phyloP scores from a whole-genome alignment of 257 asterid species.

The Nyctanthes arbortristis region DNA sequence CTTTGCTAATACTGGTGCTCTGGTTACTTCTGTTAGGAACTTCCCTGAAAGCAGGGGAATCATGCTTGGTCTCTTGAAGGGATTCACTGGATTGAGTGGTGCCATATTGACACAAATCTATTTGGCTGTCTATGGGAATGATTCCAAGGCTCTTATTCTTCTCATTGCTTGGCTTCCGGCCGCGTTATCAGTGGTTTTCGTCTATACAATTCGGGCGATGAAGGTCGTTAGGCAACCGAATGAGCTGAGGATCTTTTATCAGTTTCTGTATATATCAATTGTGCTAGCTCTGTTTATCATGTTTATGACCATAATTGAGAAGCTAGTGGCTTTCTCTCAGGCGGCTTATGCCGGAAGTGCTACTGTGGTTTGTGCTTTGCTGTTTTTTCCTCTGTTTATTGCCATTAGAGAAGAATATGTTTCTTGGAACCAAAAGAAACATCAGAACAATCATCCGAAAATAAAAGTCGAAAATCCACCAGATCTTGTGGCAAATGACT shows the following conservation, averaged over 20 bases:
- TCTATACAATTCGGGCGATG: constrained; percentile 74
- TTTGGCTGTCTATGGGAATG: constrained; percentile 74
- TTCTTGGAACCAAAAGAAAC: constrained; percentile 32
- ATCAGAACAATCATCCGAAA: constrained; percentile 22
- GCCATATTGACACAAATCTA: constrained; percentile 79
- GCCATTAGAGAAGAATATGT: constrained; percentile 53
- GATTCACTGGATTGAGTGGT: constrained; percentile 82
- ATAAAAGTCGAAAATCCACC: constrained; percentile 21
- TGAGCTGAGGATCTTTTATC: constrained; percentile 54
- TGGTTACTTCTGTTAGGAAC: constrained; percentile 70
- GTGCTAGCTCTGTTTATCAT: constrained; percentile 64
- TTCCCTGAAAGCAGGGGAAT: constrained; percentile 72
- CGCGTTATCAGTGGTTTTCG: constrained; percentile 75
- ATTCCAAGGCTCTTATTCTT: constrained; percentile 63
- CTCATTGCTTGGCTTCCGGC: constrained; percentile 94
- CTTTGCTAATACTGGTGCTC: constrained; percentile 85
- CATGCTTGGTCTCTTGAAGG: constrained; percentile 69
- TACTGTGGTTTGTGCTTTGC: constrained; percentile 51
- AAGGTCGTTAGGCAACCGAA: constrained; percentile 42
- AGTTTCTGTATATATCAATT: constrained; percentile 54
- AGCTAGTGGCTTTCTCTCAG: constrained; percentile 38
- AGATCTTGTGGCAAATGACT: background rate
- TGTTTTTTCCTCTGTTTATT: constrained; percentile 61
- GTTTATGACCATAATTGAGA: constrained; percentile 66
- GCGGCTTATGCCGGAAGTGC: constrained; percentile 73